phyloP scores from a whole-genome alignment of 2,329 filamentous ascomycete species.

The Tolypocladium endophyticum region DNA sequence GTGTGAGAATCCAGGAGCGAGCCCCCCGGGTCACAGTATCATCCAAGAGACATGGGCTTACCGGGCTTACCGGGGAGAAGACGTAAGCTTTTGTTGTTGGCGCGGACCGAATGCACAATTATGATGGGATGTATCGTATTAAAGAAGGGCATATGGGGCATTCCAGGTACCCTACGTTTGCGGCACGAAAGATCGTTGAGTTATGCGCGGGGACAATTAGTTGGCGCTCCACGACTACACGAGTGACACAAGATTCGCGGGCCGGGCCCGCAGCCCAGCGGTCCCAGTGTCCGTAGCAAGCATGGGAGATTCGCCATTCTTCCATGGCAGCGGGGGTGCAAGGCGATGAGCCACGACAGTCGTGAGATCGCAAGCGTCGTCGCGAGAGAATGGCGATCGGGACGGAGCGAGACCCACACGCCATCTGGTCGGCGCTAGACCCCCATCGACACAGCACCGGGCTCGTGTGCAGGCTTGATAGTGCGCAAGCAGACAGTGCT shows the following conservation, averaged over 20 bases:
- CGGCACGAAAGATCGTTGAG: neutral
- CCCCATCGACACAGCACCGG: neutral
- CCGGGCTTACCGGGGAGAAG: neutral
- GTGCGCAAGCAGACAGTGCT: neutral
- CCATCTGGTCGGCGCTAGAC: neutral
- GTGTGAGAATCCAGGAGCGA: neutral
- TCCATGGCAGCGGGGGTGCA: neutral
- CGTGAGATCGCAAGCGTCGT: slow-evolving; percentile 4
- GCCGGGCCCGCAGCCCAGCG: neutral
- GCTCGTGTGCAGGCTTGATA: neutral
- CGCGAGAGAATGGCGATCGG: slow-evolving; percentile 4
- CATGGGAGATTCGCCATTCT: no score
- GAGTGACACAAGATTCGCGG: neutral
- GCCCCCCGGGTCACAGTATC: neutral
- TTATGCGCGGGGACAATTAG: neutral
- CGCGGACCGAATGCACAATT: neutral
- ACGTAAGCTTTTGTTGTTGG: neutral
- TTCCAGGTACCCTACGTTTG: neutral
- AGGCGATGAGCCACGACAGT: neutral
- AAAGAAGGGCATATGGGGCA: neutral
- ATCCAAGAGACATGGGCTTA: neutral
- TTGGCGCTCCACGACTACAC: neutral
- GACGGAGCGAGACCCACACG: neutral
- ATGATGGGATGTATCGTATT: neutral
- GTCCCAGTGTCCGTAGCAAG: neutral